Evolutionary conservation across 2,329 filamentous ascomycete species (phyloP), one percentile per base, ranked within the genome.

Genomic region (Clonostachys rhizophaga): DNA sequence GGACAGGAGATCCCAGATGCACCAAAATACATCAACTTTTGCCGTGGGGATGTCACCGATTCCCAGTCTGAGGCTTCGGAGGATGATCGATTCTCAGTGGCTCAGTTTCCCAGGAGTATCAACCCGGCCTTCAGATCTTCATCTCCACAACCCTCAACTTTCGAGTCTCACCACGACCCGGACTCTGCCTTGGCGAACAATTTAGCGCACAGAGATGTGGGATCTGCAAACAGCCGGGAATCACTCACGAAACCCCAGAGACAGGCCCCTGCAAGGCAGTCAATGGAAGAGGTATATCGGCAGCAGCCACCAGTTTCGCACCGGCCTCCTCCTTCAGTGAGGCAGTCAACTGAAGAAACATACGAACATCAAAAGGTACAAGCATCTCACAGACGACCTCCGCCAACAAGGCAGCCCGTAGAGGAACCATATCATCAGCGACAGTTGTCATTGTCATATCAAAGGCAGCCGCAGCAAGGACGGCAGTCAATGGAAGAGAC

Each of bases 21-120:
- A 20, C 94, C 94, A 40, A 96, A 91, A 66, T 99, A 96, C 66
- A 96, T 99, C 81, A 96, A 99, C 72, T 99, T 97, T 66, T 95
- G 90, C 64, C 86, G 94, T 11, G 94, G 92, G 14, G 91, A 96
- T 63, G 69, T 86, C 42, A 77, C 84, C 47, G 94, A 99, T 56
- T 84, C 81, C 36, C 83, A 84, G 55, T 96, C 92, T 2, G 89
- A 94, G 52, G 75, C 79, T 11, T 92, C 89, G 0, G 91, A 95
- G 18, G 91, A 96, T 53, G 90, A 91, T 5, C 84, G 79, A 56
- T 99, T 96, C 62, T 95, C 91, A 0, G 90, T 99, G 12, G 95
- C 95, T 5, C 92, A 99, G 61, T 99, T 97, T 59, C 90, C 91
- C 50, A 81, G 94, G 50, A 91, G 87, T 47, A 96, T 96, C 68